phyloP scores from a whole-genome alignment of 768 basidiomycete species.

The Lactarius quietus region DNA sequence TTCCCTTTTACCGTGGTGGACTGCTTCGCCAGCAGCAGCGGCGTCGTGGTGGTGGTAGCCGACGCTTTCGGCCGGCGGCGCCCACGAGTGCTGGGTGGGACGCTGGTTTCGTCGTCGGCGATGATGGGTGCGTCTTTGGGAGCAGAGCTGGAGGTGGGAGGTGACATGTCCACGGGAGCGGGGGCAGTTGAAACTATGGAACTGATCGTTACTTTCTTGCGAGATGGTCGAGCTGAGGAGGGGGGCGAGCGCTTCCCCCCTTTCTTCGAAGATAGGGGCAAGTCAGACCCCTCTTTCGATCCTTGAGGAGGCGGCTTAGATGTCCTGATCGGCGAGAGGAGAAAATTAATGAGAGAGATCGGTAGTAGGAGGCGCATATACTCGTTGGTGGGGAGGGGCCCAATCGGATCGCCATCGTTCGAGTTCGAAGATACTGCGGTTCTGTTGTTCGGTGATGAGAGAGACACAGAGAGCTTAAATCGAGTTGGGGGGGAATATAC shows the following conservation, averaged over 20 bases:
- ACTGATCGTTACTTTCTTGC: neutral
- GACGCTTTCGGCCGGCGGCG: neutral
- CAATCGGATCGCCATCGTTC: neutral
- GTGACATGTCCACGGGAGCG: constrained; percentile 6
- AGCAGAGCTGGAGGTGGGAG: neutral
- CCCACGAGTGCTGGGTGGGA: constrained; percentile 1
- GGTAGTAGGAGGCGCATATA: constrained; percentile 3
- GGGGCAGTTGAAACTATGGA: neutral
- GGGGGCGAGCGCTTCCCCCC: neutral
- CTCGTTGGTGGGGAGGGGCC: neutral
- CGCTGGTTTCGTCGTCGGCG: constrained; percentile 12
- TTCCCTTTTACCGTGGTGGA: neutral
- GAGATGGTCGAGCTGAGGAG: neutral
- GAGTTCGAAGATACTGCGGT: neutral
- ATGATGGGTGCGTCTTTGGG: neutral
- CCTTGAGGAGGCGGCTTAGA: neutral
- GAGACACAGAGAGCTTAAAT: neutral
- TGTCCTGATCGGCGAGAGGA: constrained; percentile 4
- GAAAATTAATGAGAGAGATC: neutral
- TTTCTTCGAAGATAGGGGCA: constrained; percentile 15
- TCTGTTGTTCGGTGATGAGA: neutral
- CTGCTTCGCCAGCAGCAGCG: constrained; percentile 4
- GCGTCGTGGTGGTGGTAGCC: neutral
- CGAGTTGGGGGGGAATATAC: neutral
- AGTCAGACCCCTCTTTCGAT: neutral